A percentile compares a stretch with the other conserved stretches of the same genome.
Conservation (phyloP, 2,329 filamentous ascomycete species). For the Monosporascus sp. region DNA sequence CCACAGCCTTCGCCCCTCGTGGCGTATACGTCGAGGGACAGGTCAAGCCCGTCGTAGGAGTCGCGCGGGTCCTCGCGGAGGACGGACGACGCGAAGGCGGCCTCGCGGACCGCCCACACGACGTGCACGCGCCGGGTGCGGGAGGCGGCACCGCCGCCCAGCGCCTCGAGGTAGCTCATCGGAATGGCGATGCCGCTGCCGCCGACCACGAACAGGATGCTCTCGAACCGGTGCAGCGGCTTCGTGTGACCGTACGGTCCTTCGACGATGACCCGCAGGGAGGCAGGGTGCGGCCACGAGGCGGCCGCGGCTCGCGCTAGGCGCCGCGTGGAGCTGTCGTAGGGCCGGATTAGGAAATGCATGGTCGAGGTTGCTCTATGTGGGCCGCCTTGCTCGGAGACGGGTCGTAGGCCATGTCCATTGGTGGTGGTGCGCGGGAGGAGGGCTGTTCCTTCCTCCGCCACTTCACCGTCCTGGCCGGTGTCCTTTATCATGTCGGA, state of each 20-base stretch:
- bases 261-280: conserved; percentile 35
- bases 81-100: conserved; percentile 30
- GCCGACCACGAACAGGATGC: conserved; percentile 38
- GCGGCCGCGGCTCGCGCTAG: conserved; percentile 27
- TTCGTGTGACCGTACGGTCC: conserved; percentile 40
- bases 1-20: conserved; percentile 15
- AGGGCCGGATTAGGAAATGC: conserved; percentile 41
- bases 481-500: not conserved
- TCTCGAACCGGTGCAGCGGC: conserved; percentile 32
- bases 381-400: not conserved
- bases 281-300: conserved; percentile 17
- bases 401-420: not conserved
- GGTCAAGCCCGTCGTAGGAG: conserved; percentile 15
- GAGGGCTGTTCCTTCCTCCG: conserved; percentile 5
- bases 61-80: conserved; percentile 28
- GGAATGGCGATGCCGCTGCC: conserved; percentile 41
- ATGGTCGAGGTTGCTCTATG: conserved; percentile 16
- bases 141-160: conserved; percentile 14
- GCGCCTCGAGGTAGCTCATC: conserved; percentile 30
- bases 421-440: not conserved
- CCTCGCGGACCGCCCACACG: conserved; percentile 40
- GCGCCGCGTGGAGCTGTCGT: conserved; percentile 38
- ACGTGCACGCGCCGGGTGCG: conserved; percentile 23
- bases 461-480: not conserved
- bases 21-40: conserved; percentile 33